Conservation (phyloP, 2,329 filamentous ascomycete genomes). For the Pochonia chlamydosporia region DNA sequence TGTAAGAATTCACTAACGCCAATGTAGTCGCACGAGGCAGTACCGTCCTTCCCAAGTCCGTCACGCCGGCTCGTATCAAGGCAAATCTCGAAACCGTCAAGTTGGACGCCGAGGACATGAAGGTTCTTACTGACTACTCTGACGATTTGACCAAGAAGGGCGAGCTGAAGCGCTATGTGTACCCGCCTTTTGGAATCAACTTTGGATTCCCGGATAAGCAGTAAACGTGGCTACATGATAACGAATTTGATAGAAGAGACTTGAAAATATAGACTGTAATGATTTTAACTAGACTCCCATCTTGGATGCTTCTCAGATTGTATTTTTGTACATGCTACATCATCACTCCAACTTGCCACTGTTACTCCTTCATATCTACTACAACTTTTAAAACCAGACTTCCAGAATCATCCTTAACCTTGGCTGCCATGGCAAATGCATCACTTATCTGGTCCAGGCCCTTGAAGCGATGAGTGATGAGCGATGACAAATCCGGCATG, state of each 20-base stretch:
- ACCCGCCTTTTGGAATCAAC: conserved; percentile 61
- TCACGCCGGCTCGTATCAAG: conserved; percentile 61
- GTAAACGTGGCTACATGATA: conserved; percentile 6
- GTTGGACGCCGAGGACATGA: conserved; percentile 56
- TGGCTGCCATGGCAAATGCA: conserved; percentile 68
- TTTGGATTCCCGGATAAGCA: conserved; percentile 69
- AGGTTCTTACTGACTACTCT: conserved; percentile 54
- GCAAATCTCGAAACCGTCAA: conserved; percentile 63
- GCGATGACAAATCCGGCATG: conserved; percentile 58
- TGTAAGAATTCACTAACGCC: too few species aligned
- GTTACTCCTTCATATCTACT: conserved; percentile 36
- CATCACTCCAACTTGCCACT: not conserved
- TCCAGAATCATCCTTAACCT: conserved; percentile 62
- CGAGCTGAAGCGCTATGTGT: conserved; percentile 57
- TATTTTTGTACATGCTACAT: not conserved
- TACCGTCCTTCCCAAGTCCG: conserved; percentile 69
- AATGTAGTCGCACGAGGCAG: conserved; percentile 58
- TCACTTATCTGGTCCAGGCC: conserved; percentile 58
- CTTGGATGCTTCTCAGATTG: not conserved
- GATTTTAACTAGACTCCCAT: not conserved
- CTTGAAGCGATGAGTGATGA: conserved; percentile 65
- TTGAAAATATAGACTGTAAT: not conserved
- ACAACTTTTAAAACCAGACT: conserved; percentile 72
- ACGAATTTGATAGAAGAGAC: not conserved
- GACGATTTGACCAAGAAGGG: conserved; percentile 41